Evolutionary conservation across 768 basidiomycete species (phyloP).

Genomic region (Dacryopinax primogenitus): DNA sequence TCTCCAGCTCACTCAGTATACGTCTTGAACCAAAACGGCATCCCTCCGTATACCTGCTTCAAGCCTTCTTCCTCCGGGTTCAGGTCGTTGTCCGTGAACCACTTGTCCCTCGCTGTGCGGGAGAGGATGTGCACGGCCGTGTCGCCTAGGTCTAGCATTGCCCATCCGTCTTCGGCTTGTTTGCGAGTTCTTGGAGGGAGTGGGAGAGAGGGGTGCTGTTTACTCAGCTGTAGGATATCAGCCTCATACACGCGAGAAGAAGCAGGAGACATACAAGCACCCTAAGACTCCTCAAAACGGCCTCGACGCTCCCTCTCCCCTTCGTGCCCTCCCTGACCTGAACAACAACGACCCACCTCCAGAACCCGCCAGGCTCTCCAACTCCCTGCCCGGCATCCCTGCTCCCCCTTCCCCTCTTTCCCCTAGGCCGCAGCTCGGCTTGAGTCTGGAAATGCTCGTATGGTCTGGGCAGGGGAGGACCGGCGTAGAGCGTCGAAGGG

Average conservation of each 20-base stretch:
- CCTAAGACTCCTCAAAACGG: conserved; percentile 53
- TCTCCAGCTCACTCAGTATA: background rate
- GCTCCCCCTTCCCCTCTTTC: background rate
- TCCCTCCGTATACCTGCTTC: background rate
- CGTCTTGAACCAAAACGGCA: conserved; percentile 2
- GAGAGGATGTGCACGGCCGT: conserved; percentile 71
- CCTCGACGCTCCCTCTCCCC: conserved; percentile 62
- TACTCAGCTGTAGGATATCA: background rate
- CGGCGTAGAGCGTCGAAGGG: background rate
- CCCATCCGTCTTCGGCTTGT: conserved; percentile 52
- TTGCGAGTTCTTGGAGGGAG: conserved; percentile 34
- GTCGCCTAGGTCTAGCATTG: conserved; percentile 67
- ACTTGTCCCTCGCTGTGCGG: conserved; percentile 50
- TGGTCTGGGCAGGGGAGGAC: background rate
- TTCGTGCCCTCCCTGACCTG: conserved; percentile 80
- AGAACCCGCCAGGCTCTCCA: conserved; percentile 9
- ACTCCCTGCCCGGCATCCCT: background rate
- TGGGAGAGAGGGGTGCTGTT: conserved; percentile 8
- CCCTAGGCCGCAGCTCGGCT: background rate
- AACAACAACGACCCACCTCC: conserved; percentile 14
- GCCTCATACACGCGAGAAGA: background rate
- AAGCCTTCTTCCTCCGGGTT: background rate
- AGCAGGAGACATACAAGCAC: conserved; percentile 44
- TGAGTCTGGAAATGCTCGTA: background rate
- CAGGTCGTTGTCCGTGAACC: conserved; percentile 32